Base-by-base conservation (phyloP, 495 filamentous ascomycete genomes). In the Daldinia loculata region DNA sequence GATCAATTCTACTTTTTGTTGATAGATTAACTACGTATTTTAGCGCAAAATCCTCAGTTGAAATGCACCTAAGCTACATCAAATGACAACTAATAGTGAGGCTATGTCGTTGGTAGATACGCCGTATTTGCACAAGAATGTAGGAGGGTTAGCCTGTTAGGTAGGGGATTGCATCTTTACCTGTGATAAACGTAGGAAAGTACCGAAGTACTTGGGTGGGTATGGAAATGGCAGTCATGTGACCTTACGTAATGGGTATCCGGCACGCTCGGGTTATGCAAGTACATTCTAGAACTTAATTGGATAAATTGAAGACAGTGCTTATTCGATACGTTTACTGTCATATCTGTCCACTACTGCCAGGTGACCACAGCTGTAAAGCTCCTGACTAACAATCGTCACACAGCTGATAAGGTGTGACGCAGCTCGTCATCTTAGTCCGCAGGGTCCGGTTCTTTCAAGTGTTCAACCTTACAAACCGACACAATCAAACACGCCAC, bases 401-500 rank as follows among this genome's bases (percentile, higher is more conserved):
- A 5, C 24, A 6, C 63, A 66, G 63, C 64, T 67, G 64, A 48
- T 50, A 26, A 27, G 19, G 11, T 17, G 48, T 63, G 57, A 62
- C 56, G 60, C 66, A 70, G 57, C 50, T 66, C 63, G 57, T 71
- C 68, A 61, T 61, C 52, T 27, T 38, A 34, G 17, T 60, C 68
- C 68, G 67, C 32, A 65, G 34, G 61, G 67, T 64, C 67, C 67
- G 68, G 57, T 63, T 17, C 30, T 50, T 50, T 22, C 2, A 6
- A 48, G 3, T 22, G 7, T 24, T 36, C 53, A 12, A 56, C 17
- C 29, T 56, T 34, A 22, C 30, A 56, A 56, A 56, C 29, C 17
- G 29, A 34, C 39, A 56, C 41, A 53, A 56, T 63, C 34, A 62
- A 66, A 66, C 71, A 66, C 67, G 67, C 71, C 61, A 67, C 64